Base-by-base conservation (phyloP, 176 grass and related monocot genomes). In the Aegilops umbellulata region DNA sequence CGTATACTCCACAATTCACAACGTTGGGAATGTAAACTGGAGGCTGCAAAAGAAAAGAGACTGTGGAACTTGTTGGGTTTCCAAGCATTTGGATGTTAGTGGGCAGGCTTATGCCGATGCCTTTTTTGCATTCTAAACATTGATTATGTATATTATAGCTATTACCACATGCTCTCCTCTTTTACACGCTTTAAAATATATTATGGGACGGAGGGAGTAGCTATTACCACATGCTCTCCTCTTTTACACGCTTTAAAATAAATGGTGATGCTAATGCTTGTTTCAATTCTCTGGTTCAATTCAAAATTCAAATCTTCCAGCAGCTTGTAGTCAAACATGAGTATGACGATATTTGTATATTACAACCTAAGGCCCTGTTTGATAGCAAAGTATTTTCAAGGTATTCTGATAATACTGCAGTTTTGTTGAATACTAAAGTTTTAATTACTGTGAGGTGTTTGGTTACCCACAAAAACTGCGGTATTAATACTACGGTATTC, bases 111-210 rank as follows among this genome's bases (percentile, higher is more conserved):
- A 23, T 46, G 15, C 22, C 9, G 17, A 26, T 72, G 42, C 23
- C 9, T 27, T 30, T 23, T 25, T 55, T 80, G 71, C 17, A 64
- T 63, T 41, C 11, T 62, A 10, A 39, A 30, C 5, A 70, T 86
- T 15, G 17, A 39, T 81, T 82, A 30, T 63, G 29, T 72, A n/a
- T 82, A 42, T 25, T 13, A 47, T 46, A 74, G n/a, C 6, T 73
- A 27, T 71, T 53, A 78, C 32, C 26, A 55, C 6, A 32, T 16
- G 27, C 9, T 38, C 26, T 65, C 17, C 24, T 71, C 14, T 41
- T 83, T 82, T 23, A 64, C 61, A 71, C 65, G 60, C 20, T 83
- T 65, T 64, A 29, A 86, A 73, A 61, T 82, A 64, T n/a, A n/a
- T n/a, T n/a, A n/a, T n/a, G n/a, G n/a, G n/a, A n/a, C n/a, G n/a